Evolutionary conservation across 2,329 filamentous ascomycete species (phyloP), one percentile per base, ranked within the genome.

Genomic region (Paecilomyces dactylethromorphus): DNA sequence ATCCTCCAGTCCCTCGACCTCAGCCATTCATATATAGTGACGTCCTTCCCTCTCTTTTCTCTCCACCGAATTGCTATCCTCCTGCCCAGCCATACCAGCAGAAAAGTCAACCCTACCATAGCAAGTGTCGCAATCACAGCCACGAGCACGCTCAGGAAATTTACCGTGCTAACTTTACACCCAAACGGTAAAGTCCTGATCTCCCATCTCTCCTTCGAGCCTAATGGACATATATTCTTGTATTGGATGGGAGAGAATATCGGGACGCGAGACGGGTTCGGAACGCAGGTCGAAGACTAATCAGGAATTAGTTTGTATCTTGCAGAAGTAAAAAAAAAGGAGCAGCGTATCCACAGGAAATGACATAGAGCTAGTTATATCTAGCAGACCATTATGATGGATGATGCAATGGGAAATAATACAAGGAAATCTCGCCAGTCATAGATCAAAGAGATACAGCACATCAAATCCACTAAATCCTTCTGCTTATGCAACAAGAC

Each of bases 121-220:
- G 55, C 61, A 33, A 72, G 24, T 12, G 71, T 74, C 6, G 65
- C 63, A 3, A 71, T 7, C 18, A 77, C 65, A 12, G 73, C 64
- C 13, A 70, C 66, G 1, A 71, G 49, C 12, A 69, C 66, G 18
- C 73, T 73, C 18, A 78, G 51, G 31, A 77, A 66, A 2, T 74
- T 76, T 59, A 74, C 62, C 0, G 74, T 76, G 58, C 74, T 77
- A 29, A 75, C 74, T 49, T 71, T 65, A 56, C 76, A 78, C 22
- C 75, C 74, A 22, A 78, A 71, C 0, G 74, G 71, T 15, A 63
- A 56, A 11, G 73, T 67, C 6, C 76, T 68, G 22, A 78, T 63
- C 55, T 78, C 76, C 75, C 76, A 78, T 56, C 73, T 65, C 65
- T 78, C 76, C 53, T 70, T 68, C 21, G 69, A 64, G 2, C 69